phyloP scores from a whole-genome alignment of 345 rosid species.

The Clausena lansium region DNA sequence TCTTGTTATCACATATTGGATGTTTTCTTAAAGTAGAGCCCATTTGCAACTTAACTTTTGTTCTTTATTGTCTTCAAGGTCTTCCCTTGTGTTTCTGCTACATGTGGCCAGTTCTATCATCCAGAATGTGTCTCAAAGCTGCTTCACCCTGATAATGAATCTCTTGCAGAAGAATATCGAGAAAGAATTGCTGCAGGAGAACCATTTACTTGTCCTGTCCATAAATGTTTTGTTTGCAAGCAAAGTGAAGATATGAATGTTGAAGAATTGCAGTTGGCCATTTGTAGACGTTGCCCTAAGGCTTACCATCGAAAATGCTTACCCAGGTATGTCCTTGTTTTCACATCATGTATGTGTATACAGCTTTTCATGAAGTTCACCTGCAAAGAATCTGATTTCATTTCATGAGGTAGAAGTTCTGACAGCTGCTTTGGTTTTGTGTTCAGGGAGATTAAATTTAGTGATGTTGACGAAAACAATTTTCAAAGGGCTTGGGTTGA shows the following conservation, averaged over 20 bases:
- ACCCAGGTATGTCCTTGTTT: constrained; percentile 43
- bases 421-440: constrained; percentile 18
- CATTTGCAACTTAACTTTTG: not conserved
- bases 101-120: constrained; percentile 77
- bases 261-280: constrained; percentile 50
- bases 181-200: constrained; percentile 50
- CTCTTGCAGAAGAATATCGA: constrained; percentile 32
- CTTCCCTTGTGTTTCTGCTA: constrained; percentile 59
- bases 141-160: constrained; percentile 37
- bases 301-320: constrained; percentile 71
- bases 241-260: constrained; percentile 42
- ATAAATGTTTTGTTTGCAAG: constrained; percentile 56
- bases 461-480: constrained; percentile 12
- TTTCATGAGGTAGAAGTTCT: not conserved
- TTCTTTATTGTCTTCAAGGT: constrained; percentile 37
- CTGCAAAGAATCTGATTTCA: not conserved
- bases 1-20: not conserved
- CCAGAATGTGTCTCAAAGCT: constrained; percentile 60
- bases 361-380: not conserved
- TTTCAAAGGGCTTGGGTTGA: constrained; percentile 60
- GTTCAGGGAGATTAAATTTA: constrained; percentile 44
- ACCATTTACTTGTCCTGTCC: constrained; percentile 60
- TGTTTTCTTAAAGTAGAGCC: not conserved
- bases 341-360: not conserved
- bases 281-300: constrained; percentile 79